Percentiles rank a stretch among this genome's conserved stretches.
These are phyloP conservation scores for Helicocarpus griseus DNA, from an alignment of 2,329 filamentous ascomycete species.

Conservation along the genomic window DNA sequence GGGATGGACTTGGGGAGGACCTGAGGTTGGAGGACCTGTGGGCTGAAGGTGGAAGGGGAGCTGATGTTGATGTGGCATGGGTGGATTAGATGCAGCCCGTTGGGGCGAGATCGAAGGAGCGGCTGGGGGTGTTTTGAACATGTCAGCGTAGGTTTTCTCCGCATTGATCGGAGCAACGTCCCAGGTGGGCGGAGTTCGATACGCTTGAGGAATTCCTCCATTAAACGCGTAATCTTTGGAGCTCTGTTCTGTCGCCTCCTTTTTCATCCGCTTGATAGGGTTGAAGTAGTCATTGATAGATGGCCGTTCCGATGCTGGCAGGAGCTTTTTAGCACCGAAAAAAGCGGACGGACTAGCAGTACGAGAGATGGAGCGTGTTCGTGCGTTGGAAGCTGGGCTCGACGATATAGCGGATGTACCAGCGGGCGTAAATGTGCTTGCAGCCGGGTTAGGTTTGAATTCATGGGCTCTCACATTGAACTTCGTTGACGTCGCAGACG, in stretches of 20 bases:
- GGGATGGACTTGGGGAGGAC: slow-evolving; percentile 67
- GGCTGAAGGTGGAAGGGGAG: slow-evolving; percentile 75
- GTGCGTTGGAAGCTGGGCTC: slow-evolving; percentile 58
- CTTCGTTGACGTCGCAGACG: slow-evolving; percentile 42
- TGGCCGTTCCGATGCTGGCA: slow-evolving; percentile 47
- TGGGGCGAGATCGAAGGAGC: slow-evolving; percentile 58
- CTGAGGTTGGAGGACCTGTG: slow-evolving; percentile 57
- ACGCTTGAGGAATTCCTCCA: slow-evolving; percentile 73
- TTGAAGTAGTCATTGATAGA: slow-evolving; percentile 50
- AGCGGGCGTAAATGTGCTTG: slow-evolving; percentile 68
- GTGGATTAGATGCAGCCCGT: slow-evolving; percentile 51
- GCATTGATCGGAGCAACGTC: slow-evolving; percentile 58
- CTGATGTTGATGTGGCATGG: slow-evolving; percentile 73
- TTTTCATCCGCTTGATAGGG: slow-evolving; percentile 60
- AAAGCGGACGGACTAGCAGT: slow-evolving; percentile 43
- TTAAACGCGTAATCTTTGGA: slow-evolving; percentile 61
- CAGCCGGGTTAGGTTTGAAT: slow-evolving; percentile 77
- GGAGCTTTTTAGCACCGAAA: slow-evolving; percentile 63
- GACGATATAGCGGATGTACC: slow-evolving; percentile 53
- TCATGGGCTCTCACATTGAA: slow-evolving; percentile 59
- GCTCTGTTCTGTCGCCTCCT: slow-evolving; percentile 45
- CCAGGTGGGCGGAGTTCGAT: slow-evolving; percentile 80
- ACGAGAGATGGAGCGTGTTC: slow-evolving; percentile 38
- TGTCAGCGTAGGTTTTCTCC: slow-evolving; percentile 69
- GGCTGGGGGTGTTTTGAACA: slow-evolving; percentile 61